A percentile compares a stretch with the other conserved stretches of the same genome.
phyloP scores from a whole-genome alignment of 129 eudicot species.

The Daucus carota region DH1_v3.0 NC_030381.2:6820501-6821000 shows the following conservation, averaged over 20 bases:
- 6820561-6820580: background rate
- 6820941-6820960: too few relatives aligned
- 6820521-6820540: background rate
- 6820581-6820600: background rate
- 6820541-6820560: background rate
- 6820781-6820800: background rate
- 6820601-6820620: background rate
- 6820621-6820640: conserved; percentile 78
- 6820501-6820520: background rate
- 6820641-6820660: conserved; percentile 71
- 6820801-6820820: background rate
- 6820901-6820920: background rate
- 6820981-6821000: too few relatives aligned
- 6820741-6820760: conserved; percentile 9
- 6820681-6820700: conserved; percentile 97
- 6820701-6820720: conserved; percentile 95
- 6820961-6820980: too few relatives aligned
- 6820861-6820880: background rate
- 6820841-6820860: background rate
- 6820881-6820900: background rate
- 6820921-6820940: too few relatives aligned
- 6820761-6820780: background rate
- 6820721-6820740: conserved; percentile 74
- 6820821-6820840: background rate
- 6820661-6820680: conserved; percentile 94